Evolutionary conservation across 2,329 filamentous ascomycete species (phyloP).

Genomic region (Ampelomyces quisqualis): DNA sequence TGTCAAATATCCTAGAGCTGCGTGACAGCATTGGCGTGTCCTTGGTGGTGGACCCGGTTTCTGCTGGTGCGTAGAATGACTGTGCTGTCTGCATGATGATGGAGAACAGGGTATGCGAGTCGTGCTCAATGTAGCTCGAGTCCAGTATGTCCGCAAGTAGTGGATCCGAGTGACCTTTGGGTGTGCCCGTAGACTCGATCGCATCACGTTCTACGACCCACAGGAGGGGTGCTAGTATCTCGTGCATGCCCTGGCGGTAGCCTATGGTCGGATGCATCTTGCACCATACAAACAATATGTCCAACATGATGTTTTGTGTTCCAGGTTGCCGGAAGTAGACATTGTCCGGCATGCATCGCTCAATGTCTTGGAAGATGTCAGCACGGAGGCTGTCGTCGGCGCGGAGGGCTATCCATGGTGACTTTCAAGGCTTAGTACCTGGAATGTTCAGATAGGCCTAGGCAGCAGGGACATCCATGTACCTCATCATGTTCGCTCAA

Average conservation of each 20-base stretch:
- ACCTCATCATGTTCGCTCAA: conserved; percentile 78
- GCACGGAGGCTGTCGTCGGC: conserved; percentile 79
- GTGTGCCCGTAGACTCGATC: conserved; percentile 52
- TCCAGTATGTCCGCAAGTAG: conserved; percentile 60
- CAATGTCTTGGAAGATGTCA: conserved; percentile 93
- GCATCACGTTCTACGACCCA: conserved; percentile 84
- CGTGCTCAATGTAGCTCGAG: conserved; percentile 76
- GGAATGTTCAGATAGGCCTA: conserved; percentile 21
- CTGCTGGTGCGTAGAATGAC: conserved; percentile 76
- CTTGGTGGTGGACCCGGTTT: conserved; percentile 27
- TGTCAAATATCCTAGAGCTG: conserved; percentile 83
- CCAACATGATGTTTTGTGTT: conserved; percentile 78
- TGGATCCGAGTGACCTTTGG: conserved; percentile 25
- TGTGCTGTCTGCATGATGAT: conserved; percentile 85
- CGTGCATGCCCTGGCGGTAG: conserved; percentile 99
- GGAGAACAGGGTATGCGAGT: conserved; percentile 83
- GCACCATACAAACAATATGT: conserved; percentile 92
- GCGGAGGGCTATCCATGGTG: conserved; percentile 85
- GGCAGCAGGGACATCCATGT: conserved; percentile 29
- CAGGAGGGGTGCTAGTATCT: conserved; percentile 84
- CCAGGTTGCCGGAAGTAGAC: conserved; percentile 79
- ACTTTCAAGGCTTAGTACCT: conserved; percentile 62
- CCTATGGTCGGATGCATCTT: conserved; percentile 85
- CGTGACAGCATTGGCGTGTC: conserved; percentile 77
- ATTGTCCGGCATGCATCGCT: conserved; percentile 85